Percentiles rank a stretch among this genome's conserved stretches.
These are phyloP conservation scores for Eucalyptus coolabah DNA, from an alignment of 345 rosid genomes.

Conservation along the genomic window DNA sequence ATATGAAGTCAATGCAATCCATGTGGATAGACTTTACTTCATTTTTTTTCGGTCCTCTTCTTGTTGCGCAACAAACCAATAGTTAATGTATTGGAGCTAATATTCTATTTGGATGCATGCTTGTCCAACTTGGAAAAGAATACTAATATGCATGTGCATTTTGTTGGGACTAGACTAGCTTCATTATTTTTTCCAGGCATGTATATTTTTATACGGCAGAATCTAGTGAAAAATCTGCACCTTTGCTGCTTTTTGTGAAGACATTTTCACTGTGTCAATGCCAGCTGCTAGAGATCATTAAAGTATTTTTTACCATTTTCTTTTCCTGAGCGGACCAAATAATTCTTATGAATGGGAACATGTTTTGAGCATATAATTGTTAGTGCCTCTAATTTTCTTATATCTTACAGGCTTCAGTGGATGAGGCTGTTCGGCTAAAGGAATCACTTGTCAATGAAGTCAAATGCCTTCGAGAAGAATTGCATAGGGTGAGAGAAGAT, in stretches of 20 bases:
- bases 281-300: not conserved
- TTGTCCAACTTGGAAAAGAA: not conserved
- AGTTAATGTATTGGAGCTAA: not conserved
- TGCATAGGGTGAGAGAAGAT: slow-evolving; percentile 79
- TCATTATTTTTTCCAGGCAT: not conserved
- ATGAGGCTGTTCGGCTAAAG: slow-evolving; percentile 61
- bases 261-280: not conserved
- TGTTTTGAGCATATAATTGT: not conserved
- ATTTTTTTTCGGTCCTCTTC: not conserved
- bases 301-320: not conserved
- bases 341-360: not conserved
- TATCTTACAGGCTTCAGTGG: slow-evolving; percentile 47
- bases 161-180: not conserved
- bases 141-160: not conserved
- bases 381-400: not conserved
- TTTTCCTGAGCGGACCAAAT: not conserved
- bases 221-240: not conserved
- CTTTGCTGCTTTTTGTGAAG: not conserved
- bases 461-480: slow-evolving; percentile 60
- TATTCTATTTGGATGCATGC: not conserved
- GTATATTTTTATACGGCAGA: not conserved
- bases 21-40: not conserved
- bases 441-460: slow-evolving; percentile 54
- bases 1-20: not conserved
- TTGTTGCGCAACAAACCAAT: not conserved